Conservation (phyloP, 2,329 filamentous ascomycete species). For the Colletotrichum musae region DNA sequence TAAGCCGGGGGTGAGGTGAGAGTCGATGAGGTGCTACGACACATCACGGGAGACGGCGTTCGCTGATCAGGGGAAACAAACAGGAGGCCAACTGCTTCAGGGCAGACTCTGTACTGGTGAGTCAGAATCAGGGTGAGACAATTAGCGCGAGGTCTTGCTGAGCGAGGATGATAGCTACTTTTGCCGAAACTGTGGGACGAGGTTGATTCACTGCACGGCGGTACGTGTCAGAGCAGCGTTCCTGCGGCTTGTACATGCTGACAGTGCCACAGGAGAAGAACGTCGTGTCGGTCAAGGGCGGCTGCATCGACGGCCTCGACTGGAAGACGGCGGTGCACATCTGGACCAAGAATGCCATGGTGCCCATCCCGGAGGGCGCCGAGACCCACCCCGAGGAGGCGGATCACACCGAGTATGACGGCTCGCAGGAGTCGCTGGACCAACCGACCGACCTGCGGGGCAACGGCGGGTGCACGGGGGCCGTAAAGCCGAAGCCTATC, state of each 20-base stretch:
- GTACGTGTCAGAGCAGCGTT: constrained; percentile 52
- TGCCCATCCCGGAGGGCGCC: constrained; percentile 76
- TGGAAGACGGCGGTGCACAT: constrained; percentile 75
- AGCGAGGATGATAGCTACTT: constrained; percentile 66
- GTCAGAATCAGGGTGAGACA: constrained; percentile 33
- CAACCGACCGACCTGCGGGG: constrained; percentile 59
- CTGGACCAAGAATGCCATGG: constrained; percentile 77
- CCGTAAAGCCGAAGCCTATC: not conserved
- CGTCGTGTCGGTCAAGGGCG: constrained; percentile 76
- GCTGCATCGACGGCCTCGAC: constrained; percentile 75
- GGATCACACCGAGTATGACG: constrained; percentile 58
- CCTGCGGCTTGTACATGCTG: too few relatives aligned
- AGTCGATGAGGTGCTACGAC: not conserved
- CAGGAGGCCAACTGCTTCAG: constrained; percentile 71
- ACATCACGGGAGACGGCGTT: not conserved
- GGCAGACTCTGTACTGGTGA: constrained; percentile 71
- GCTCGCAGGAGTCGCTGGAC: constrained; percentile 62
- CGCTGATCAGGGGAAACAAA: constrained; percentile 43
- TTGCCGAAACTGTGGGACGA: constrained; percentile 75
- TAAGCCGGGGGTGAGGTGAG: not conserved
- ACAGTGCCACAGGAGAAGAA: constrained; percentile 62
- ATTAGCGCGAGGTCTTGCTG: not conserved
- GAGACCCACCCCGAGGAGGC: constrained; percentile 71
- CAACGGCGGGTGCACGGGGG: constrained; percentile 44
- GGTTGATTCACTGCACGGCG: constrained; percentile 73